Evolutionary conservation across 2,329 filamentous ascomycete species (phyloP), one percentile per base, ranked within the genome.

Genomic region (Paecilomyces sp.): DNA sequence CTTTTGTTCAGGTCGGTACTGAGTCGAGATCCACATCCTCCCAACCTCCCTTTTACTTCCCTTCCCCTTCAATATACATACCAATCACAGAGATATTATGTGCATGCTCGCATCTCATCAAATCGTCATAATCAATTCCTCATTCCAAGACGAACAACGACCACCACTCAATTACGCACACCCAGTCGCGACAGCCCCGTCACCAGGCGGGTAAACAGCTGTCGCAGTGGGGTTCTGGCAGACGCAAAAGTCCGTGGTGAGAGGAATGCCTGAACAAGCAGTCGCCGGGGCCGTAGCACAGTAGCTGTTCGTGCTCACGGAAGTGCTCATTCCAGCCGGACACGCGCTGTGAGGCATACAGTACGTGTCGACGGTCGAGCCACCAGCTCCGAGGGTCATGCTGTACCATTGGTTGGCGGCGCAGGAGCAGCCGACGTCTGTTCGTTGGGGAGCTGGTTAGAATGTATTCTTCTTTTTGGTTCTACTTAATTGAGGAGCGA

Each of bases 341-440:
- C 68, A 70, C 11, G 51, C 61, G 18, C 55, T 60, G 33, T 63
- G 55, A 0, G 66, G 67, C 67, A 70, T 68, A 55, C 68, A 70
- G 59, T 63, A 70, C 1, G 58, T 67, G 7, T 68, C 61, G 7
- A 63, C 33, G 11, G 31, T 47, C 2, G 62, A 61, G 1, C 33
- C 11, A 3, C 59, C 65, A 2, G 59, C 54, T 1, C 57, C 56
- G 18, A 58, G 53, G 1, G 63, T 61, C 60, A 62, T 60, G 54
- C 67, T 69, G 55, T 68, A 67, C 63, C 63, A 70, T 59, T 69
- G 62, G 54, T 66, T 57, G 2, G 33, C 11, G 3, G 64, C 60
- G 47, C 68, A 70, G 8, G 65, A 62, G 31, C 68, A 70, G 9
- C 61, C 64, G n/a, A 69, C 62, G 24, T 25, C 51, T 53, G 24